Percentiles rank a stretch among this genome's conserved stretches.
Conservation (phyloP, 805 yeast species). For the Scheffersomyces amazonensis region DNA sequence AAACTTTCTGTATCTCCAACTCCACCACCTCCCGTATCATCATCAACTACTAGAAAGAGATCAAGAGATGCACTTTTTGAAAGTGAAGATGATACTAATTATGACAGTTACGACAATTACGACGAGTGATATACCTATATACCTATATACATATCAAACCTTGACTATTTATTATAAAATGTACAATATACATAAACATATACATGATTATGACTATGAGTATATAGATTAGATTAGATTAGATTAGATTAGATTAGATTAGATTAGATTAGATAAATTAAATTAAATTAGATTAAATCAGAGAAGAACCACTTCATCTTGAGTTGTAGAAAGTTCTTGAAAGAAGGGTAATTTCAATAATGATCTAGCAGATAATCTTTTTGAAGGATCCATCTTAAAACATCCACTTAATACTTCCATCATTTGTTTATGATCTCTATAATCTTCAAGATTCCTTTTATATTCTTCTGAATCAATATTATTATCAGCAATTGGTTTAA, state of each 20-base stretch:
- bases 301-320: constrained; percentile 29
- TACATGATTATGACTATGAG: too few species aligned
- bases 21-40: neutral
- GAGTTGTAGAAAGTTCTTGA: constrained; percentile 32
- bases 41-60: constrained; percentile 8
- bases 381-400: constrained; percentile 55
- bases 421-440: constrained; percentile 43
- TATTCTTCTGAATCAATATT: constrained; percentile 7
- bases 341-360: constrained; percentile 61
- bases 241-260: too few species aligned
- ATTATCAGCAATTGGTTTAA: constrained; percentile 17
- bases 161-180: neutral
- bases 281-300: too few species aligned
- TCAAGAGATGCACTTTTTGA: constrained; percentile 14
- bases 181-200: too few species aligned
- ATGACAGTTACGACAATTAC: constrained; percentile 3
- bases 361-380: constrained; percentile 57
- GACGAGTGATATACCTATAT: neutral
- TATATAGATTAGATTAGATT: too few species aligned
- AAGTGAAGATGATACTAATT: constrained; percentile 5
- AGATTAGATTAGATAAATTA: too few species aligned
- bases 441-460: constrained; percentile 22
- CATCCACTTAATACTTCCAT: constrained; percentile 56
- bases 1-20: neutral
- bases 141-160: constrained; percentile 1